A percentile compares a stretch with the other conserved stretches of the same genome.
These are phyloP conservation scores for Mucor saturninus DNA, from an alignment of 371 early-diverging fungal species.

Conservation along the genomic window DNA sequence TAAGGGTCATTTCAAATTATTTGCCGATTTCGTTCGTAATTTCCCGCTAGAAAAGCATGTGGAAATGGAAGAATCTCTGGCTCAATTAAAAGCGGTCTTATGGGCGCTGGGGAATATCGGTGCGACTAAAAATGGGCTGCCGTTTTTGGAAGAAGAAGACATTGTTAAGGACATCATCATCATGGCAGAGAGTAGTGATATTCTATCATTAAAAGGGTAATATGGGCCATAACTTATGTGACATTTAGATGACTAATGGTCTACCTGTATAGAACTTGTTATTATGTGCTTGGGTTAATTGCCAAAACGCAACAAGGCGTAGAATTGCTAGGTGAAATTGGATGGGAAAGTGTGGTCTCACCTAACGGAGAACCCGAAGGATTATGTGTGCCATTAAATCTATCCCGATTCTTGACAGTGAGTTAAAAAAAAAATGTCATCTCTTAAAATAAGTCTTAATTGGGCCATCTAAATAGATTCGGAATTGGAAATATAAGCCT, in stretches of 20 bases:
- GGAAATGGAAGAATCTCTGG: conserved; percentile 27
- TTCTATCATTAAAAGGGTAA: conserved; percentile 83
- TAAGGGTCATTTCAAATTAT: conserved; percentile 70
- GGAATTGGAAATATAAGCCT: conserved; percentile 63
- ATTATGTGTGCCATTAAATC: conserved; percentile 71
- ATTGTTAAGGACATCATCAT: conserved; percentile 72
- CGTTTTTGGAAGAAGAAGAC: conserved; percentile 74
- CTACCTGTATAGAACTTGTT: conserved; percentile 69
- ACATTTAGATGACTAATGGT: neutral
- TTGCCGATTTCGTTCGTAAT: conserved; percentile 66
- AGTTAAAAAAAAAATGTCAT: neutral
- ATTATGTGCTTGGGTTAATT: conserved; percentile 76
- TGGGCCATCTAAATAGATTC: conserved; percentile 47
- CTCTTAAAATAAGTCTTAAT: conserved; percentile 1
- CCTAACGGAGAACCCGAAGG: conserved; percentile 61
- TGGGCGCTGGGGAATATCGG: conserved; percentile 90
- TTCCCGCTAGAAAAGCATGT: conserved; percentile 55
- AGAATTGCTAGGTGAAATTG: conserved; percentile 73
- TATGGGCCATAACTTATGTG: neutral
- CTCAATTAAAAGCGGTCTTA: conserved; percentile 75
- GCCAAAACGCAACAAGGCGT: conserved; percentile 73
- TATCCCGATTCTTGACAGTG: conserved; percentile 67
- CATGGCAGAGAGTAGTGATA: conserved; percentile 70
- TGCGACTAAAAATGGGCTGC: conserved; percentile 67
- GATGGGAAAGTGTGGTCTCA: conserved; percentile 76